Percentiles rank a stretch among this genome's conserved stretches.
These are phyloP conservation scores for Monosporascus sp. DNA, from an alignment of 2,329 filamentous ascomycete species.

Conservation along the genomic window DNA sequence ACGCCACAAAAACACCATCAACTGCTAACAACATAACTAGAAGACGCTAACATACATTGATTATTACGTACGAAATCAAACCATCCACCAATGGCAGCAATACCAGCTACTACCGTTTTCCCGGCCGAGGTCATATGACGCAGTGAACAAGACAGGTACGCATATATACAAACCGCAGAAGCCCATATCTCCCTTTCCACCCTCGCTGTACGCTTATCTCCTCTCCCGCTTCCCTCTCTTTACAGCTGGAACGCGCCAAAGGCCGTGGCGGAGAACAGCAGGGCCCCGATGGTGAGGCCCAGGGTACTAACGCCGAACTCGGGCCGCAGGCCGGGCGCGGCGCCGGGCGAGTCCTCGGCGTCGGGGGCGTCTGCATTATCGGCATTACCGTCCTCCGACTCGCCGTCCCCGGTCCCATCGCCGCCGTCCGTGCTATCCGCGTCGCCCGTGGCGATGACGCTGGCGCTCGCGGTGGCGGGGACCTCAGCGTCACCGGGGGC, in stretches of 20 bases:
- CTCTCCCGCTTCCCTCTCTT: neutral
- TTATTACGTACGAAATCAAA: no score
- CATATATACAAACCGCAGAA: no score
- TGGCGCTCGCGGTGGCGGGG: slow-evolving; percentile 26
- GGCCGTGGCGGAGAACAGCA: slow-evolving; percentile 30
- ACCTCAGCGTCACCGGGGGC: slow-evolving; percentile 22
- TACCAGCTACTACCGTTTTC: no score
- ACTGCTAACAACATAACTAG: no score
- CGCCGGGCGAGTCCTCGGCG: slow-evolving; percentile 10
- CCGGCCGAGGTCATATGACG: no score
- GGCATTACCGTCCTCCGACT: slow-evolving; percentile 1
- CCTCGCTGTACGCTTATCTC: neutral
- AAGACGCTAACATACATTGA: no score
- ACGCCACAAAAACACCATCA: no score
- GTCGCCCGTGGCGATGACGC: slow-evolving; percentile 26
- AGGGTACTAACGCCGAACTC: slow-evolving; percentile 22
- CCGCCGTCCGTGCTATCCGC: neutral
- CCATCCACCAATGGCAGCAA: no score
- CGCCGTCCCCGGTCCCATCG: slow-evolving; percentile 5
- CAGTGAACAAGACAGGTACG: no score
- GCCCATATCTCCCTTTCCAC: neutral
- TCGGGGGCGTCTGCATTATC: slow-evolving; percentile 5
- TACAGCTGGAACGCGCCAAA: slow-evolving; percentile 24
- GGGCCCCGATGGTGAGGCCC: slow-evolving; percentile 29
- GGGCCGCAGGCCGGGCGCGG: slow-evolving; percentile 13